phyloP scores from a whole-genome alignment of 2,329 filamentous ascomycete species.

The Fusarium robinianum region DNA sequence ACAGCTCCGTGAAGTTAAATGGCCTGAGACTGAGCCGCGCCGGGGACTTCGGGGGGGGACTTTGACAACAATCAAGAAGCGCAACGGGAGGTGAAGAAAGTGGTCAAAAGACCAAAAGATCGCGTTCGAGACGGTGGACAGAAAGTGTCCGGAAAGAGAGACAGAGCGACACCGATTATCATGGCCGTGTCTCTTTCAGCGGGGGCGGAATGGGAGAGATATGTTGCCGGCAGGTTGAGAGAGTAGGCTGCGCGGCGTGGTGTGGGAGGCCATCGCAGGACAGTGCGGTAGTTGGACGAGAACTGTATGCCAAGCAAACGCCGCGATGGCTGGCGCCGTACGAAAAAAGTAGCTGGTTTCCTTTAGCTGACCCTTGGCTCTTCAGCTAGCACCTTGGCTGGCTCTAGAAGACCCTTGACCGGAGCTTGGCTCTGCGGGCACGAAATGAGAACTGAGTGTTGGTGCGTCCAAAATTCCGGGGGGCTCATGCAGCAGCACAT shows the following conservation, averaged over 20 bases:
- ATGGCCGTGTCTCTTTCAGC: constrained; percentile 23
- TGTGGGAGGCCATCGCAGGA: constrained; percentile 34
- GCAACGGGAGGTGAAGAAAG: constrained; percentile 9
- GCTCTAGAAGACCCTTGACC: constrained; percentile 23
- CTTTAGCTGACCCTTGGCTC: constrained; percentile 25
- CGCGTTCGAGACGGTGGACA: constrained; percentile 19
- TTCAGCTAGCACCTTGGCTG: constrained; percentile 26
- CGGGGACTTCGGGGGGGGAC: constrained; percentile 2
- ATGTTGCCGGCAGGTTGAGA: constrained; percentile 23
- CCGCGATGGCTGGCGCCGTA: constrained; percentile 15
- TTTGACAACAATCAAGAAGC: too few species aligned
- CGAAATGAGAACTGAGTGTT: constrained; percentile 13
- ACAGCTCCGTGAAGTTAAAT: constrained; percentile 17
- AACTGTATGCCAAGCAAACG: constrained; percentile 30
- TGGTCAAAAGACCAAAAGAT: constrained; percentile 7
- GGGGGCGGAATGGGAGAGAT: constrained; percentile 13
- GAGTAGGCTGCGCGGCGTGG: constrained; percentile 24
- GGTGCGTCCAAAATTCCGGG: too few species aligned
- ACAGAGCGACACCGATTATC: constrained; percentile 15
- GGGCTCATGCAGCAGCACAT: too few species aligned
- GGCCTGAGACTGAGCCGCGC: constrained; percentile 23
- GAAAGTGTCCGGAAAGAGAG: constrained; percentile 16
- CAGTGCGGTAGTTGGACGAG: constrained; percentile 26
- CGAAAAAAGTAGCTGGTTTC: constrained; percentile 11
- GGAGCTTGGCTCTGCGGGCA: constrained; percentile 15